Evolutionary conservation across 495 filamentous ascomycete species (phyloP), one percentile per base, ranked within the genome.

Genomic region (Podospora pseudocomata): DNA sequence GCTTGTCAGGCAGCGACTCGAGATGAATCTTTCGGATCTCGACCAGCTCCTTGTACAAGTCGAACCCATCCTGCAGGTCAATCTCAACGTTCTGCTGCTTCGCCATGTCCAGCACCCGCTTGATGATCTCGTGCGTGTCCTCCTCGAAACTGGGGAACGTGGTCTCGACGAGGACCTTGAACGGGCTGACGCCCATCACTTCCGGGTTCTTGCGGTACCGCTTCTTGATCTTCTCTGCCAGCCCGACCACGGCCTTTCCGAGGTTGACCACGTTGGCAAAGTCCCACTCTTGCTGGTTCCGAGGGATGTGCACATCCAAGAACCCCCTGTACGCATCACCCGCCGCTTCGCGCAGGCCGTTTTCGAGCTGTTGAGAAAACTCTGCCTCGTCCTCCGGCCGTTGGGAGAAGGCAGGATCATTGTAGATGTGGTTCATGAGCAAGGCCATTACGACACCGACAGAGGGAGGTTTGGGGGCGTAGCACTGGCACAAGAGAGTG

Each of bases 111-210:
- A 97, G 80, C 63, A 97, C 94, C 65, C 91, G 86, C 60, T 86
- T 84, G 60, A 97, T 86, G 75, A 98, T 86, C 72, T 93, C 91
- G 64, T 89, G 83, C 49, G 91, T 90, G 79, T 98, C 94, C 67
- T 92, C 87, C 20, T 94, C 93, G 75, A 96, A 97, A 67, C 90
- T 88, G 3, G 94, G 96, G 63, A 97, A 89, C 59, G 94, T 88
- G 53, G 91, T 91, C 69, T 90, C 87, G 19, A 97, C 88, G 23
- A 97, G 81, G 16, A 93, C 91, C 57, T 84, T 87, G 69, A 94
- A 85, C 5, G 94, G 94, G 68, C 92, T 93, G 19, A 95, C 92
- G 19, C 92, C 94, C 90, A 97, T 89, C 65, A 98, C 89, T 60
- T 92, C 90, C 1, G 93, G 92, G 68, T 91, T 96, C 68, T 91